A percentile compares a stretch with the other conserved stretches of the same genome.
Conservation (phyloP, 2,329 filamentous ascomycete species). For the Davidsoniella australis region DNA sequence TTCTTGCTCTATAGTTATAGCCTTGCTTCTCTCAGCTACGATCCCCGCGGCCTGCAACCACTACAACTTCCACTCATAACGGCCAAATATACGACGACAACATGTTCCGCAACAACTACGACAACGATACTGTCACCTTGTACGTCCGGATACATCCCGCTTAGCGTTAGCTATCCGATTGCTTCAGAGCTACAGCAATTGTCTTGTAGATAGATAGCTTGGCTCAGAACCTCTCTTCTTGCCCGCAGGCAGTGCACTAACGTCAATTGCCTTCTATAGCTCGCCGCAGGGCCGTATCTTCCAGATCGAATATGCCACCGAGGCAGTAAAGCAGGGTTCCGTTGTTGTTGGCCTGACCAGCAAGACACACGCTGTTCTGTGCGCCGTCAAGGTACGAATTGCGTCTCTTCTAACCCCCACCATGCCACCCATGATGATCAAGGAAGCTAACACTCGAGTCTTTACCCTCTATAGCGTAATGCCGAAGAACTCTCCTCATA, state of each 20-base stretch:
- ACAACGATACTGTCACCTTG: conserved; percentile 99
- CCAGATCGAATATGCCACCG: conserved; percentile 96
- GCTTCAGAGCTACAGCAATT: neutral
- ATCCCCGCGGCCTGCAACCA: neutral
- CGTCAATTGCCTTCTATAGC: conserved; percentile 31
- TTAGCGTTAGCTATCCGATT: neutral
- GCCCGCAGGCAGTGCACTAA: neutral
- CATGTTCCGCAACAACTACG: conserved; percentile 99
- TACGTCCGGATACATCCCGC: conserved; percentile 31
- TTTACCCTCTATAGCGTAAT: conserved; percentile 50
- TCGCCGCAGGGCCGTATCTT: conserved; percentile 98
- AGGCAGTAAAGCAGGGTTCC: conserved; percentile 97
- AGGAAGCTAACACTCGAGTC: conserved; percentile 2
- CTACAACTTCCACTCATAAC: neutral
- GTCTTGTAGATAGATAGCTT: neutral
- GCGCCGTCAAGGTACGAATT: conserved; percentile 70
- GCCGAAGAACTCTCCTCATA: conserved; percentile 98
- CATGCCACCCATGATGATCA: neutral
- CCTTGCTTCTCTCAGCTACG: neutral
- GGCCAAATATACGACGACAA: conserved; percentile 20
- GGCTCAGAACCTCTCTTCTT: too few species aligned
- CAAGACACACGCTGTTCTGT: conserved; percentile 94
- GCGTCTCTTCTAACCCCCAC: neutral
- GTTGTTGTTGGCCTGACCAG: conserved; percentile 93
- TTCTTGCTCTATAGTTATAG: neutral